Conservation (phyloP, 495 filamentous ascomycete genomes). For the Neurospora sp. region DNA sequence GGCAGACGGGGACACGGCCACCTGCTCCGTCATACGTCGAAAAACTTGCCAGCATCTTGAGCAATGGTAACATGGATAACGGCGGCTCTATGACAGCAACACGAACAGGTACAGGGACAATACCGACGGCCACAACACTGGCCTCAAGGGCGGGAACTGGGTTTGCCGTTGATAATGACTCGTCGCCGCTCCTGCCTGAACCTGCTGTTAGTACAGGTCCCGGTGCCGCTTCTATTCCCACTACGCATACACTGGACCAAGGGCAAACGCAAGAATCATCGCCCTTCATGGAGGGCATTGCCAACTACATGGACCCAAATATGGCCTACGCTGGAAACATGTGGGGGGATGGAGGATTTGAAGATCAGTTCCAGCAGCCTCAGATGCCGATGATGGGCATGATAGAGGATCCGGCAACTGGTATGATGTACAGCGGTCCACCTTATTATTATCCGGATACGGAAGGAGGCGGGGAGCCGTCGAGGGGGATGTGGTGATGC, state of each 20-base stretch:
- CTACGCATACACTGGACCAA: background rate
- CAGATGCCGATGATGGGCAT: constrained; percentile 1
- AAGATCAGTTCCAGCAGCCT: constrained; percentile 1
- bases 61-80: background rate
- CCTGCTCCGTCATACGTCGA: constrained; percentile 26
- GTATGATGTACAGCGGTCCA: background rate
- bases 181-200: background rate
- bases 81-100: background rate
- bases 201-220: background rate
- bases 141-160: background rate
- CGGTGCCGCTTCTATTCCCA: background rate
- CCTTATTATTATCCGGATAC: background rate
- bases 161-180: background rate
- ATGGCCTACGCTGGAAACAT: background rate
- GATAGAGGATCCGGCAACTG: background rate
- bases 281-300: background rate
- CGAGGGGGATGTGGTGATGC: background rate
- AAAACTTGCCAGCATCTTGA: constrained; percentile 11
- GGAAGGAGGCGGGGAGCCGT: background rate
- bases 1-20: constrained; percentile 10
- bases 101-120: background rate
- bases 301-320: background rate
- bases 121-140: background rate
- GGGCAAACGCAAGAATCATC: background rate
- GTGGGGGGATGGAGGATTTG: background rate